Evolutionary conservation across 345 rosid genomes (phyloP), one percentile per base, ranked within the genome.

Genomic region (Eucalyptus sp.): DNA sequence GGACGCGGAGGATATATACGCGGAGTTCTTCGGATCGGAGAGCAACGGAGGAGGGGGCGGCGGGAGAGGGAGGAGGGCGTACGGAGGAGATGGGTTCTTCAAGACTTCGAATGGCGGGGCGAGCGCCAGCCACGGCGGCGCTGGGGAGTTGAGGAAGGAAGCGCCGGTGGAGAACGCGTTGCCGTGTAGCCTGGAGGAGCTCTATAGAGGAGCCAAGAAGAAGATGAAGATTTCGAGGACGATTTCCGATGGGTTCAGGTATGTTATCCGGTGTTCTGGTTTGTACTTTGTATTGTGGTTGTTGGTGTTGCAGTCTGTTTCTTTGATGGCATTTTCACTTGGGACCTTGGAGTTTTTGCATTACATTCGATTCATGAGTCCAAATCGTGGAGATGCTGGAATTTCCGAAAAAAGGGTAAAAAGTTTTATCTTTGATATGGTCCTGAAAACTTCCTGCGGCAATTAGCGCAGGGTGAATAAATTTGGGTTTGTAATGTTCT

Each of bases 141-240:
- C 90, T 3, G 91, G 91, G 24, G 94, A 89, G 87, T 52, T 71
- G 87, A 92, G 87, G 89, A 96, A 94, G 90, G 96, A 92, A 64
- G 91, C 93, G 16, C 89, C 97, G 7, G 92, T 96, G 85, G 99
- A 96, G 92, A 95, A 94, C 90, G 62, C 83, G 76, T 90, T 97
- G 89, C 95, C 91, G 10, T 97, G 99, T 93, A 96, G 95, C 89
- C 92, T 97, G 93, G 99, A 96, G 95, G 98, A 97, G n/a, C 93
- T 97, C 33, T 97, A 94, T 71, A 96, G 91, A 86, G 99, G 99
- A 66, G 94, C 91, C 27, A 92, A 88, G 90, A 97, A 94, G 96
- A 96, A 95, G 94, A 96, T 96, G 98, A 89, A 92, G 68, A 93
- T 97, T 89, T 95, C 95, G 2, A 90, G 99, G 90, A 90, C 90